Percentiles rank a stretch among this genome's conserved stretches.
Conservation (phyloP, 768 basidiomycete genomes). For the Cystobasidium onofrii region DNA sequence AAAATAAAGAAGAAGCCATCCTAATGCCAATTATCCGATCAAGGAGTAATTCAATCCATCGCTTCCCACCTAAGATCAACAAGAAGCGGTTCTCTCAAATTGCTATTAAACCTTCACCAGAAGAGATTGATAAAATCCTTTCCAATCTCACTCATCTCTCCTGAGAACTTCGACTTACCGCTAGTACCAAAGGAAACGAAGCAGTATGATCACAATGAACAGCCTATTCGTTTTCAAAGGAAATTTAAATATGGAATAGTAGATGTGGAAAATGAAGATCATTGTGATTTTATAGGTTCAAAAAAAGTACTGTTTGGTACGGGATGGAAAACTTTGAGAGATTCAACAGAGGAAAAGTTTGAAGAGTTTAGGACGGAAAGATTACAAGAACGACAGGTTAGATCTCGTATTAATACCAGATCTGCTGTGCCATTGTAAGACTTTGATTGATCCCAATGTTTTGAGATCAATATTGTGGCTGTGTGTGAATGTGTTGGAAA, state of each 20-base stretch:
- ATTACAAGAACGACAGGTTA: not conserved
- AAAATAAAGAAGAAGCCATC: not conserved
- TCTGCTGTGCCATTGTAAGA: not conserved
- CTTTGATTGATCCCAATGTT: not conserved
- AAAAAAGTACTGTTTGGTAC: not conserved
- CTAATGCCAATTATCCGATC: not conserved
- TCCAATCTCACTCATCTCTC: not conserved
- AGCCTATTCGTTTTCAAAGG: not conserved
- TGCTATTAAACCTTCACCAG: not conserved
- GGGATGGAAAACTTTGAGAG: slow-evolving; percentile 14
- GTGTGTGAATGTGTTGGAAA: no score
- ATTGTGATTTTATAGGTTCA: not conserved
- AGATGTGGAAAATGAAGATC: not conserved
- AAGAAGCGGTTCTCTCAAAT: not conserved
- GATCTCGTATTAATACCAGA: not conserved
- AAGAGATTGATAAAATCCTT: not conserved
- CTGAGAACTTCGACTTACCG: not conserved
- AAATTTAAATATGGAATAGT: slow-evolving; percentile 7
- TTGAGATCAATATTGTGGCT: no score
- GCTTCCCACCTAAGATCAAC: not conserved
- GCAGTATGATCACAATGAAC: no score
- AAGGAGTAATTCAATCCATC: not conserved
- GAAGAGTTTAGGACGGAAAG: slow-evolving; percentile 10
- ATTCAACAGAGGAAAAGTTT: not conserved
- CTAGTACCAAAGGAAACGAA: not conserved